phyloP scores from a whole-genome alignment of 345 rosid species.

The Linum trigynum region DNA sequence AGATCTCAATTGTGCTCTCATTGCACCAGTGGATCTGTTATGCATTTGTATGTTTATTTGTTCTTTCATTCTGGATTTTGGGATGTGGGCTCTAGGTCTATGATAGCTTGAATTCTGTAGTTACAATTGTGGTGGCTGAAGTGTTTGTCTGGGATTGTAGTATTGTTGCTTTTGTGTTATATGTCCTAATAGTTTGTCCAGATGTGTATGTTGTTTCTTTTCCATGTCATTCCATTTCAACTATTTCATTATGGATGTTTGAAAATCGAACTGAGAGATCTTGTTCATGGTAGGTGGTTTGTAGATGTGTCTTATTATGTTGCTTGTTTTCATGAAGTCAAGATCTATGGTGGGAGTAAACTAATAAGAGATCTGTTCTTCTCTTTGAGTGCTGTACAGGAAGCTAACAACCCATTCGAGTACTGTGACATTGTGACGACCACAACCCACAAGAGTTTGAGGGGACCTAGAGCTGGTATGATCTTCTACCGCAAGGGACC shows the following conservation, averaged over 20 bases:
- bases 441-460: constrained; percentile 98
- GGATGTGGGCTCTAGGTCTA: constrained; percentile 2
- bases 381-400: constrained; percentile 33
- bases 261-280: neutral
- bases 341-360: constrained; percentile 2
- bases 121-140: neutral
- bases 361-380: neutral
- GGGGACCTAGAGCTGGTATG: constrained; percentile 99
- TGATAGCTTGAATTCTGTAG: neutral
- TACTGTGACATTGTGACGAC: constrained; percentile 96
- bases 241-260: neutral
- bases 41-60: neutral
- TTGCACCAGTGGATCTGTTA: constrained; percentile 4
- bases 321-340: neutral
- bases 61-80: neutral
- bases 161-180: neutral
- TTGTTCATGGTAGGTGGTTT: neutral
- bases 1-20: neutral
- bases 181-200: neutral
- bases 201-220: neutral
- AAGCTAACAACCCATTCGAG: constrained; percentile 93
- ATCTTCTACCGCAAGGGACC: constrained; percentile 98
- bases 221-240: too few relatives aligned
- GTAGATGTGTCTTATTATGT: neutral
- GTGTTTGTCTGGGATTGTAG: neutral